Evolutionary conservation across 495 filamentous ascomycete species (phyloP), one percentile per base, ranked within the genome.

Genomic region (Tetracladium setigerum): DNA sequence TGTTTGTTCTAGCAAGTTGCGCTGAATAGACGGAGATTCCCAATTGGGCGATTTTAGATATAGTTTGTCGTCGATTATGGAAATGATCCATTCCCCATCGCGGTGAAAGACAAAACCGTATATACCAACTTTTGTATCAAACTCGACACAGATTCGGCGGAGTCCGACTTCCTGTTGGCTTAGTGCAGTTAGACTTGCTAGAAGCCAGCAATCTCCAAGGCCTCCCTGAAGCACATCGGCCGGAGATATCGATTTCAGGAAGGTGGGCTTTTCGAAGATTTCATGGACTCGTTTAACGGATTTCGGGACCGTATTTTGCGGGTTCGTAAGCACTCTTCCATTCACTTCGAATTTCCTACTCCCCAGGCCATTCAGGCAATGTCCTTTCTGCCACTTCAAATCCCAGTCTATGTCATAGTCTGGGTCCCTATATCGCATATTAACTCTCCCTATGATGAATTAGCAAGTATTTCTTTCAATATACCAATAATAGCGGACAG

Each of bases 61-160:
- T 8, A 95, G 69, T 63, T 76, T 72, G 55, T 78, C 74, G 58
- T 97, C 91, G 30, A 96, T 84, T 44, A 96, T 86, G 47, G 83
- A 86, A 32, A 86, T 87, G 46, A 86, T 81, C 90, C 91, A 97
- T 59, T 92, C 89, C 30, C 89, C 89, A 56, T 96, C 91, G 56
- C 91, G 78, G 66, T 90, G 78, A 61, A 97, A 95, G 7, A 96
- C 89, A 60, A 96, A 97, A 0, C 91, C 91, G 55, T 97, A 97
- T 16, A 95, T 87, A 4, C 91, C 91, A 24, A 95, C 81, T 40
- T 74, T 71, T 56, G 89, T 81, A 59, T 95, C 78, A 9, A 77
- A 71, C 17, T 78, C 82, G 16, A 96, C 87, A 58, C 91, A 97
- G 8, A 95, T 73, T 33, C 79, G 45, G 94, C 86, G 50, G 92